phyloP scores from a whole-genome alignment of 495 filamentous ascomycete species.

The Neurospora sp. region DNA sequence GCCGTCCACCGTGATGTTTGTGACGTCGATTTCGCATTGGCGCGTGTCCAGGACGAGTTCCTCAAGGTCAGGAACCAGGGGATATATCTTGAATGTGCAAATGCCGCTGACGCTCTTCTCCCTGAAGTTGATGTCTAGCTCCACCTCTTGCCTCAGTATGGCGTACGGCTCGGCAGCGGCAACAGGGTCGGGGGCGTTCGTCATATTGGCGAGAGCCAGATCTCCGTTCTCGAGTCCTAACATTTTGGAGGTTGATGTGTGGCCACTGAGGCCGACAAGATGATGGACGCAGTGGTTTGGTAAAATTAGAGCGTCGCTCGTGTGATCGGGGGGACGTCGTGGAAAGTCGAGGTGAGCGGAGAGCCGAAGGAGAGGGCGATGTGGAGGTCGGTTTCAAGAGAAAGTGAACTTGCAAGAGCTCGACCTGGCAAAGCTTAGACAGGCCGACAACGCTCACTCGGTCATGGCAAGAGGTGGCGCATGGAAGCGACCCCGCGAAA shows the following conservation, averaged over 20 bases:
- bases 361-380: background rate
- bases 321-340: background rate
- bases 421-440: conserved; percentile 9
- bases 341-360: background rate
- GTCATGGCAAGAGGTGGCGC: conserved; percentile 10
- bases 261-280: background rate
- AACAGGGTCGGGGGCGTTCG: conserved; percentile 1
- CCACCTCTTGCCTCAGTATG: conserved; percentile 72
- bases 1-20: conserved; percentile 60
- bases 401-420: background rate
- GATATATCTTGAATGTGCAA: conserved; percentile 70
- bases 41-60: conserved; percentile 75
- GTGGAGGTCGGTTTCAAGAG: background rate
- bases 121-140: conserved; percentile 78
- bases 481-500: background rate
- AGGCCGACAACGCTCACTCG: conserved; percentile 9
- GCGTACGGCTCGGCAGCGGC: conserved; percentile 24
- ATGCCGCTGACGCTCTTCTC: conserved; percentile 65
- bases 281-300: background rate
- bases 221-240: background rate
- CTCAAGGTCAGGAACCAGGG: conserved; percentile 52
- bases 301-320: background rate
- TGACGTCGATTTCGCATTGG: conserved; percentile 62
- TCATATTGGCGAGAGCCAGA: background rate
- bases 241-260: background rate